A percentile compares a stretch with the other conserved stretches of the same genome.
Conservation (phyloP, 2,329 filamentous ascomycete genomes). For the Apiospora hydei region DNA sequence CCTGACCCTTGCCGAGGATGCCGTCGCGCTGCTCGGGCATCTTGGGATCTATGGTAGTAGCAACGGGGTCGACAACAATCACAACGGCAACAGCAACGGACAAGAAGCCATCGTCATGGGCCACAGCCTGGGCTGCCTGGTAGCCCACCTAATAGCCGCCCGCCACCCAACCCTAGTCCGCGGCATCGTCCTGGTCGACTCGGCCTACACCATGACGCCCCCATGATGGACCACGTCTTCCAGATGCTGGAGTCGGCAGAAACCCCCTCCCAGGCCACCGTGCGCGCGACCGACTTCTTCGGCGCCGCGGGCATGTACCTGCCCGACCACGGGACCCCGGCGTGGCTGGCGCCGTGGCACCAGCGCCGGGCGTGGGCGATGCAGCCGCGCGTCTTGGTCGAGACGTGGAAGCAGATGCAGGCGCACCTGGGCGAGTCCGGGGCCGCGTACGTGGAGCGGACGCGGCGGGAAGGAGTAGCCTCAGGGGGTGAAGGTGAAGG, state of each 20-base stretch:
- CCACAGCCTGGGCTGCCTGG: constrained; percentile 25
- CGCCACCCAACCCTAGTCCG: constrained; percentile 9
- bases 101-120: constrained; percentile 26
- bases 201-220: constrained; percentile 20
- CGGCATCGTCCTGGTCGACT: constrained; percentile 24
- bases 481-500: neutral
- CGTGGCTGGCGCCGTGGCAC: constrained; percentile 21
- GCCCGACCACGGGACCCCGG: constrained; percentile 12
- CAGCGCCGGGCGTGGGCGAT: constrained; percentile 24
- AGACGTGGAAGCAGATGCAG: neutral
- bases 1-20: constrained; percentile 25
- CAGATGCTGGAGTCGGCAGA: neutral
- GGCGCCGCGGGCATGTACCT: neutral
- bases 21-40: constrained; percentile 21
- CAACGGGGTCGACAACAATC: neutral
- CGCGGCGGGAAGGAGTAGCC: neutral
- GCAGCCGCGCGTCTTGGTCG: neutral
- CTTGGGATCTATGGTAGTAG: constrained; percentile 9
- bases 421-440: constrained; percentile 24
- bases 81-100: neutral
- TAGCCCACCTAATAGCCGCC: constrained; percentile 20
- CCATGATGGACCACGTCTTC: neutral
- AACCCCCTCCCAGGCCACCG: neutral
- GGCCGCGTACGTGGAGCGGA: neutral
- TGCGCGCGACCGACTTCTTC: neutral